phyloP scores from a whole-genome alignment of 495 filamentous ascomycete species.

The Cercophora sp. region DNA sequence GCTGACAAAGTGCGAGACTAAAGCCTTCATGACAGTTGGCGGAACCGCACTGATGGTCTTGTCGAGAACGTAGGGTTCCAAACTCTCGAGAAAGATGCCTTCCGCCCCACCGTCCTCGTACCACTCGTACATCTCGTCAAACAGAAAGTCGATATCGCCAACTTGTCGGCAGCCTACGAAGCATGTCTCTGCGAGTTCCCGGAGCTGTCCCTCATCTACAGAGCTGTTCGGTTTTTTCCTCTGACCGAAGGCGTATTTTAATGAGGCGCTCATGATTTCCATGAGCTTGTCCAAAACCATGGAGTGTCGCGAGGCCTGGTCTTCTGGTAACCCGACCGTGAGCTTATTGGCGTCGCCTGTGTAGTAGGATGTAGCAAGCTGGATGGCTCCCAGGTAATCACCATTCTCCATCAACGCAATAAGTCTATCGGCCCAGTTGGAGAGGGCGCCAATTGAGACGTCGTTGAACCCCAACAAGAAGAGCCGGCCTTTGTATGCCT shows the following conservation, averaged over 20 bases:
- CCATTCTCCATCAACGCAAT: conserved; percentile 93
- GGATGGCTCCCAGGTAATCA: conserved; percentile 86
- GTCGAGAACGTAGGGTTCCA: conserved; percentile 82
- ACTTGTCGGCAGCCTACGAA: conserved; percentile 78
- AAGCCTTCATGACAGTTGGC: conserved; percentile 76
- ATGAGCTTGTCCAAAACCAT: conserved; percentile 85
- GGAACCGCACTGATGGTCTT: conserved; percentile 71
- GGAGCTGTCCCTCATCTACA: conserved; percentile 58
- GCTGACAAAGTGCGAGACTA: conserved; percentile 73
- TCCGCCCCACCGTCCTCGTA: conserved; percentile 74
- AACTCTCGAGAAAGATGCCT: conserved; percentile 75
- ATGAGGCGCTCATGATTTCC: conserved; percentile 90
- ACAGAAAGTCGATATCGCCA: conserved; percentile 73
- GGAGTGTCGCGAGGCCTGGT: conserved; percentile 66
- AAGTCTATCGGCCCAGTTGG: conserved; percentile 98
- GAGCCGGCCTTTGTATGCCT: conserved; percentile 86
- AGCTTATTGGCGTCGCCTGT: conserved; percentile 83
- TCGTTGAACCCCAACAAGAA: conserved; percentile 91
- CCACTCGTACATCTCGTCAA: conserved; percentile 84
- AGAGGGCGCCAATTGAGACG: conserved; percentile 79
- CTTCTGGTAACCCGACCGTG: conserved; percentile 89
- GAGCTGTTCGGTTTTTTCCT: conserved; percentile 48
- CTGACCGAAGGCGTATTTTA: conserved; percentile 80
- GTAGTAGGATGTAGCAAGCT: conserved; percentile 87
- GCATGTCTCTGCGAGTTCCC: conserved; percentile 75